Evolutionary conservation across 495 filamentous ascomycete genomes (phyloP).

Genomic region (Aspergillus baeticus): DNA sequence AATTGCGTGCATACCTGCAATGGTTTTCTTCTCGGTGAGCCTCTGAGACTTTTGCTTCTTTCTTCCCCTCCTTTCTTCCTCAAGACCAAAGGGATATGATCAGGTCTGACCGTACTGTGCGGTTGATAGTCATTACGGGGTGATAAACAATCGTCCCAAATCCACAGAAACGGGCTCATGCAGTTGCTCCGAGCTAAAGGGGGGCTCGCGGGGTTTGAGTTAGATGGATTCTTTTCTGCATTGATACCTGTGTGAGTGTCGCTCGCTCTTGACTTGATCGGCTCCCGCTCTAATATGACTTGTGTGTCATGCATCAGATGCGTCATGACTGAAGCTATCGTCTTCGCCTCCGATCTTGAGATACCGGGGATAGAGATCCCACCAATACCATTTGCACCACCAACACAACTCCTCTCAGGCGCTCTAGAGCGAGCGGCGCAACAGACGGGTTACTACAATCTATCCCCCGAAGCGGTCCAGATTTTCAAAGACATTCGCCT

Average conservation of each 20-base stretch:
- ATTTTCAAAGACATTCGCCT: constrained; percentile 6
- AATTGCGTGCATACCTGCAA: constrained; percentile 1
- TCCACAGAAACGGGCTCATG: constrained; percentile 4
- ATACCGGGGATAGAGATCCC: constrained; percentile 5
- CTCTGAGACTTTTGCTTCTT: no score
- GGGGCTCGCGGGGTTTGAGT: background rate
- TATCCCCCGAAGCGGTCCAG: background rate
- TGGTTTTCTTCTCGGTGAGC: constrained; percentile 10
- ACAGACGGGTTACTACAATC: background rate
- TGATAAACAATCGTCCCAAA: constrained; percentile 1
- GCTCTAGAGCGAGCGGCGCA: background rate
- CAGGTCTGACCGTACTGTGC: background rate
- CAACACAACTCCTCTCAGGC: background rate
- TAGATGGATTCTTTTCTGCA: background rate
- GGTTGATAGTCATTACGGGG: background rate
- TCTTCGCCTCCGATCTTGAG: constrained; percentile 4
- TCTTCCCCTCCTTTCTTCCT: no score
- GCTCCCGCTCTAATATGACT: no score
- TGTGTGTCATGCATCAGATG: no score
- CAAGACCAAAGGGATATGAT: background rate
- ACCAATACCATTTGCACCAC: background rate
- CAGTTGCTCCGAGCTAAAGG: constrained; percentile 3
- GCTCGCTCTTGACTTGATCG: background rate
- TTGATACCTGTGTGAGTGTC: constrained; percentile 1
- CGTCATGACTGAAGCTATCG: constrained; percentile 6